Base-by-base conservation (phyloP, 805 yeast genomes). In the Candida railenensis region DNA sequence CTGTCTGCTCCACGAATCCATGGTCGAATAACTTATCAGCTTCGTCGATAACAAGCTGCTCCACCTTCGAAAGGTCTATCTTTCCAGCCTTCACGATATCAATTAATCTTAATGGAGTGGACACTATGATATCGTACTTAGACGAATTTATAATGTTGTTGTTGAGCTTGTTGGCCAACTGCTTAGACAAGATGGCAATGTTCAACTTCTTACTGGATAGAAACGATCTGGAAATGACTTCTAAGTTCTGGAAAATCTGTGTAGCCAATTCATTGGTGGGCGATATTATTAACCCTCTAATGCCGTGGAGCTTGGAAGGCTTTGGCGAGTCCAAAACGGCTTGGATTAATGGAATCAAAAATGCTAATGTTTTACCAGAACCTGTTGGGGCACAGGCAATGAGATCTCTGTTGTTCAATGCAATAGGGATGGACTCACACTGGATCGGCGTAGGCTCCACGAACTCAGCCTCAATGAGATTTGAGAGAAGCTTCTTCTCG, bases 361-460 rank as follows among this genome's bases (percentile, higher is more conserved):
- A 94, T 0, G 99, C 99, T 0, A 98, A 98, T 0, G 99, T 94
- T 66, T 92, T 92, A 53, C 99, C 99, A 3, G 97, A 89, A 38
- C 99, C 99, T 0, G 99, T 92, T 60, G 92, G 97, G 0, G 99
- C 99, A 51, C 92, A 77, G 11, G 98, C 99, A 59, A 92, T 90
- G 39, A 92, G 84, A 68, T 92, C 99, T 52, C 89, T 82, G 3
- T 97, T 97, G 54, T 85, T 81, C 19, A 94, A 68, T 2, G 96
- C 96, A 53, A 87, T 86, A 1, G 98, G 98, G 51, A 92, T 87
- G 1, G 90, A 82, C 64, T 94, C 97, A 50, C 89, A 80, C 67
- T 94, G 99, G 56, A 94, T 88, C 2, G 97, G 84, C 0, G 99
- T 92, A 4, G 99, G 98, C 51, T 83, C 87, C 1, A 82, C 78